phyloP scores from a whole-genome alignment of 208 protist genomes.

The Acanthamoeba healyi region DNA sequence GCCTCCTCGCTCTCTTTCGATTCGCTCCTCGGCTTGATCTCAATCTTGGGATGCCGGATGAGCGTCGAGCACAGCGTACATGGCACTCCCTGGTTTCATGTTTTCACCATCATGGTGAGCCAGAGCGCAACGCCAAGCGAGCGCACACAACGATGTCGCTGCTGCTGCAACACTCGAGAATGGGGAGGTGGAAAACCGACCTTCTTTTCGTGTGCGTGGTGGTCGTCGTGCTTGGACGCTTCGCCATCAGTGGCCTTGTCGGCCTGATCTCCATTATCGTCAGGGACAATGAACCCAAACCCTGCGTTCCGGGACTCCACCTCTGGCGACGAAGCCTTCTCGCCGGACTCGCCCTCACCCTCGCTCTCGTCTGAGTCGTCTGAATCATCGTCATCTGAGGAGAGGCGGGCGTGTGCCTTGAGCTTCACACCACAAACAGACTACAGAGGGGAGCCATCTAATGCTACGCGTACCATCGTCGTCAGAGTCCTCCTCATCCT shows the following conservation, averaged over 20 bases:
- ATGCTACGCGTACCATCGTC: background rate
- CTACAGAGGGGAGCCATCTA: background rate
- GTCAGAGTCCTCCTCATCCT: slow-evolving; percentile 1
- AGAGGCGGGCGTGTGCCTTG: too few relatives aligned
- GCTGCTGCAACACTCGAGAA: too few relatives aligned
- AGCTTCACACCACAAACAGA: background rate
- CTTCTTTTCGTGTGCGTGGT: slow-evolving; percentile 32
- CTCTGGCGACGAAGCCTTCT: slow-evolving; percentile 12
- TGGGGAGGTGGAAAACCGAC: background rate
- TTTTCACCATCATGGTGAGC: too few relatives aligned
- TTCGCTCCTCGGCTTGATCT: slow-evolving; percentile 17
- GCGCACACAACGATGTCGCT: too few relatives aligned
- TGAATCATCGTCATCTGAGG: background rate
- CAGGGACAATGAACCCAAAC: slow-evolving; percentile 9
- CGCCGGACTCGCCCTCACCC: slow-evolving; percentile 4
- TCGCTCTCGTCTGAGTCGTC: slow-evolving; percentile 13
- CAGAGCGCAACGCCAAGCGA: too few relatives aligned
- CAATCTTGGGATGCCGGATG: slow-evolving; percentile 44
- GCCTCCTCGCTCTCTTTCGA: background rate
- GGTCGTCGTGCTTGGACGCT: background rate
- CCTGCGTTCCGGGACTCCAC: background rate
- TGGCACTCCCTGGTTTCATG: background rate
- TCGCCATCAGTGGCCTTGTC: background rate
- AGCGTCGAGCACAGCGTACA: slow-evolving; percentile 37
- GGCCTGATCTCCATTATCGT: slow-evolving; percentile 23